Evolutionary conservation across 2,329 filamentous ascomycete species (phyloP).

Genomic region (Calycina herbarum): DNA sequence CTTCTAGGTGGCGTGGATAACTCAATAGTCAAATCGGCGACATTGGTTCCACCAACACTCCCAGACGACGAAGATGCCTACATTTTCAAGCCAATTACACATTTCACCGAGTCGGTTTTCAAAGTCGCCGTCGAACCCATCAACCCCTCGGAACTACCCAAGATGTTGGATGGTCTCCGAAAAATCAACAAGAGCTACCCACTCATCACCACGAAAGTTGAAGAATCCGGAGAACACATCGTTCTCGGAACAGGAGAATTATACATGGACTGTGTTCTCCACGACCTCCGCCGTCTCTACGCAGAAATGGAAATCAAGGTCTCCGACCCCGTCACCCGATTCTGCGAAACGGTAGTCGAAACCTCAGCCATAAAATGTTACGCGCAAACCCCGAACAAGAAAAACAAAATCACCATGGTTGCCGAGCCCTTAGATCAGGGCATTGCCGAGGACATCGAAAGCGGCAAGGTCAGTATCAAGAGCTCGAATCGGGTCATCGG

Average conservation of each 20-base stretch:
- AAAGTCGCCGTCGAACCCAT: constrained; percentile 98
- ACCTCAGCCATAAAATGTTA: constrained; percentile 98
- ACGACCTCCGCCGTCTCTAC: constrained; percentile 90
- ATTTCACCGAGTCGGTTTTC: constrained; percentile 96
- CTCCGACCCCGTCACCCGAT: constrained; percentile 93
- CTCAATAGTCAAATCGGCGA: constrained; percentile 96
- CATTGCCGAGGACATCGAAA: constrained; percentile 92
- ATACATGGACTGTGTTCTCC: constrained; percentile 99
- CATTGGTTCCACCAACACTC: constrained; percentile 76
- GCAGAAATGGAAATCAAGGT: constrained; percentile 99
- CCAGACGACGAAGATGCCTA: constrained; percentile 89
- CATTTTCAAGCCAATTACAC: constrained; percentile 88
- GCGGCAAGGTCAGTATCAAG: constrained; percentile 83
- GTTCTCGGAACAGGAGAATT: constrained; percentile 93
- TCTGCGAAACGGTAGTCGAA: constrained; percentile 97
- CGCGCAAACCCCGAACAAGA: constrained; percentile 96
- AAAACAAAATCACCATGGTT: constrained; percentile 99
- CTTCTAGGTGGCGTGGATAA: constrained; percentile 93
- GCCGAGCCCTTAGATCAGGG: constrained; percentile 94
- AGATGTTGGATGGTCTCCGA: constrained; percentile 95
- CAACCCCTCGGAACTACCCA: constrained; percentile 95
- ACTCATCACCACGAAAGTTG: constrained; percentile 92
- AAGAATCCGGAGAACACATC: constrained; percentile 96
- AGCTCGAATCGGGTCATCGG: constrained; percentile 91
- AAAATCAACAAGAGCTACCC: constrained; percentile 99